A percentile compares a stretch with the other conserved stretches of the same genome.
These are phyloP conservation scores for Biscogniauxia sp. DNA, from an alignment of 2,329 filamentous ascomycete species.

Conservation along the genomic window DNA sequence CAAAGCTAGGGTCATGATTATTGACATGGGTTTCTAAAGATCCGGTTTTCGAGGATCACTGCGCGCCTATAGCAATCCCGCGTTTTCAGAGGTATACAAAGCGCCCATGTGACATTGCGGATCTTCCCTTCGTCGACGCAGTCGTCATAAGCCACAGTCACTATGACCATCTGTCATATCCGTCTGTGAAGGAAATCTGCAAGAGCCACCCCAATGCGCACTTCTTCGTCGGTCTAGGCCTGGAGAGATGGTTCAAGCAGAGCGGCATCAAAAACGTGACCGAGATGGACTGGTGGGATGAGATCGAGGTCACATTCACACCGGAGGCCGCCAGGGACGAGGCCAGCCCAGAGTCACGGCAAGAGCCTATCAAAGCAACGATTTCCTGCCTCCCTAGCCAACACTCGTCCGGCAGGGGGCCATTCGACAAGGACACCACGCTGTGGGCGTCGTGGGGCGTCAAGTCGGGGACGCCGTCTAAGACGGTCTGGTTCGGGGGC, in stretches of 20 bases:
- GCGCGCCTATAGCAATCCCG: slow-evolving; percentile 69
- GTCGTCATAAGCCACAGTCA: slow-evolving; percentile 87
- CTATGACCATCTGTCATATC: slow-evolving; percentile 86
- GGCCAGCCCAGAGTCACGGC: slow-evolving; percentile 13
- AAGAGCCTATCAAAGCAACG: slow-evolving; percentile 60
- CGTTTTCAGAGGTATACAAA: slow-evolving; percentile 77
- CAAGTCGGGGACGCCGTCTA: slow-evolving; percentile 56
- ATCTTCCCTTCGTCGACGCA: slow-evolving; percentile 74
- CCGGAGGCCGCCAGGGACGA: slow-evolving; percentile 24
- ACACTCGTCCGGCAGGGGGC: slow-evolving; percentile 69
- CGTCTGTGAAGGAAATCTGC: slow-evolving; percentile 69
- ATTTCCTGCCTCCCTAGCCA: slow-evolving; percentile 82
- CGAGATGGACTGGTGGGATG: slow-evolving; percentile 95
- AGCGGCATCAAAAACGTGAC: slow-evolving; percentile 74
- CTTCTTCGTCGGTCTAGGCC: slow-evolving; percentile 83
- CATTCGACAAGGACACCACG: slow-evolving; percentile 70
- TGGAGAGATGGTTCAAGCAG: slow-evolving; percentile 76
- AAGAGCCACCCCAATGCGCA: slow-evolving; percentile 73
- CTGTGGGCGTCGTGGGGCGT: slow-evolving; percentile 90
- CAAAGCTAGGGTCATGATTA: not conserved
- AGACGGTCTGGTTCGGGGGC: slow-evolving; percentile 83
- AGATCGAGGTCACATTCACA: slow-evolving; percentile 65
- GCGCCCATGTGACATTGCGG: slow-evolving; percentile 70
- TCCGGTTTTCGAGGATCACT: slow-evolving; percentile 86
- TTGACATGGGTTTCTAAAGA: slow-evolving; percentile 43